Conservation (phyloP, 805 yeast species). For the Yarrowia phangngaensis region DNA sequence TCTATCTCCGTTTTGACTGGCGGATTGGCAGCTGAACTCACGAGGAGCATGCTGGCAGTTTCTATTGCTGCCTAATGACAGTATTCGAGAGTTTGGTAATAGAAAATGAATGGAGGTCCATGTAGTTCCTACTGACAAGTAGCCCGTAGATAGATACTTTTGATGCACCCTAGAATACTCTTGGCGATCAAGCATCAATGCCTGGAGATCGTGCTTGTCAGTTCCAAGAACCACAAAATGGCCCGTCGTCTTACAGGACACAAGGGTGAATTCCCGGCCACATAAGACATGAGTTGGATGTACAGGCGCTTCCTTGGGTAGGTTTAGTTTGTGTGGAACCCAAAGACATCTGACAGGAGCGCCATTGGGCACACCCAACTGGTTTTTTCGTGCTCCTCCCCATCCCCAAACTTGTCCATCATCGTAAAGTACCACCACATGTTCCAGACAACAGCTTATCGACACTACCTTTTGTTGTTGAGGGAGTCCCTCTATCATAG, state of each 20-base stretch:
- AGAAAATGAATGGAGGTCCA: slow-evolving; percentile 73
- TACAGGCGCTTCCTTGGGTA: not conserved
- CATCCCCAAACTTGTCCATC: slow-evolving; percentile 55
- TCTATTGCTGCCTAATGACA: slow-evolving; percentile 68
- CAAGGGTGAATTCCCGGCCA: slow-evolving; percentile 59
- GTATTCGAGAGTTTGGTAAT: slow-evolving; percentile 35
- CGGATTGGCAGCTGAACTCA: slow-evolving; percentile 9
- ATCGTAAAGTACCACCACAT: slow-evolving; percentile 35
- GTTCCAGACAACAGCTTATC: slow-evolving; percentile 38
- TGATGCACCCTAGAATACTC: slow-evolving; percentile 9
- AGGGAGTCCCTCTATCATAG: slow-evolving; percentile 20
- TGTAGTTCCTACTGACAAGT: slow-evolving; percentile 48
- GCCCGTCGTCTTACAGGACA: slow-evolving; percentile 33
- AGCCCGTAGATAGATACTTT: not conserved
- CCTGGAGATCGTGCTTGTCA: slow-evolving; percentile 34
- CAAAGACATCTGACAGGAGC: slow-evolving; percentile 19
- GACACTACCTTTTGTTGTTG: slow-evolving; percentile 28
- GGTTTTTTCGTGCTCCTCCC: slow-evolving; percentile 68
- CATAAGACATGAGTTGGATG: slow-evolving; percentile 37
- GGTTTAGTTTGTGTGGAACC: slow-evolving; percentile 6
- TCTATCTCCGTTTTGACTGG: not conserved
- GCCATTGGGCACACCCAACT: slow-evolving; percentile 39
- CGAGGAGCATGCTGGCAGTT: slow-evolving; percentile 59
- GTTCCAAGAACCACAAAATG: slow-evolving; percentile 40
- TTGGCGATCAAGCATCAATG: slow-evolving; percentile 7